Evolutionary conservation across 257 asterid genomes (phyloP).

Genomic region (Echium plantagineum): DNA sequence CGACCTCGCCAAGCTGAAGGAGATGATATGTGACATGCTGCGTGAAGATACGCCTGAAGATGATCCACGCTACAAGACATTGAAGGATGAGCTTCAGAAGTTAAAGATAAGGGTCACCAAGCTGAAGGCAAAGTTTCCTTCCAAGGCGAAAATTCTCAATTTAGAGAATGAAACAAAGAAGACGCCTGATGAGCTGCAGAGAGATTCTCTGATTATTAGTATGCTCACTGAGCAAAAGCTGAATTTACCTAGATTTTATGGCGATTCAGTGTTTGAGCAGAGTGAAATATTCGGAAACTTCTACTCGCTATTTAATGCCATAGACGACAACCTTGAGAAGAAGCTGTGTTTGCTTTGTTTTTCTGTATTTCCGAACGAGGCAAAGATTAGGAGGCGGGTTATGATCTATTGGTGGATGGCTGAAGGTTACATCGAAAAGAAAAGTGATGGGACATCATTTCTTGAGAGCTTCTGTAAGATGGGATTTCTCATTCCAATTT

Average conservation of each 20-base stretch:
- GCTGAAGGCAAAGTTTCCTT: conserved; percentile 4
- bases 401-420: conserved; percentile 12
- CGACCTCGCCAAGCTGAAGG: background rate
- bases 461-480: background rate
- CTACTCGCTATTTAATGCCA: background rate
- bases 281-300: conserved; percentile 2
- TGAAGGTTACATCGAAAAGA: conserved; percentile 4
- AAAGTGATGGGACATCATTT: background rate
- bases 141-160: conserved; percentile 1
- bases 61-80: background rate
- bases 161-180: background rate
- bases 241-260: background rate
- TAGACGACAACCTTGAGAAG: background rate
- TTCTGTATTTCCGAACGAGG: conserved; percentile 7
- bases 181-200: background rate
- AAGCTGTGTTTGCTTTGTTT: conserved; percentile 1
- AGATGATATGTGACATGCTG: background rate
- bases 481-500: conserved; percentile 1
- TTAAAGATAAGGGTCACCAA: conserved; percentile 4
- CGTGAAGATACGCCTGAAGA: background rate
- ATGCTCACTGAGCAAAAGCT: background rate
- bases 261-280: background rate
- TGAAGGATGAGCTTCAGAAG: background rate
- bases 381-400: conserved; percentile 4
- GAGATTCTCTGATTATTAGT: background rate